Base-by-base conservation (phyloP, 2,329 filamentous ascomycete species). In the Clathrospora elynae region DNA sequence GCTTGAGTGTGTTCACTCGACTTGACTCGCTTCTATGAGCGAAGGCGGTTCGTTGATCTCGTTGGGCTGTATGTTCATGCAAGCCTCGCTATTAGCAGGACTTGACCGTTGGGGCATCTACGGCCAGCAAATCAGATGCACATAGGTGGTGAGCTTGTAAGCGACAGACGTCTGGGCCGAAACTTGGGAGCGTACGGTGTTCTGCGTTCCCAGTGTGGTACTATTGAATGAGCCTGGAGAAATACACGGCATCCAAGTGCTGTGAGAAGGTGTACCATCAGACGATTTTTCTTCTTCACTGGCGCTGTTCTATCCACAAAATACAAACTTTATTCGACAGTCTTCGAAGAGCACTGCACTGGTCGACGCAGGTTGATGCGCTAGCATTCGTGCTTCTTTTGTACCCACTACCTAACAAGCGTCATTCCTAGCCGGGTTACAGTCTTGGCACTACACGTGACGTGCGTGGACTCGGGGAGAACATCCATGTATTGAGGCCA, bases 1-100 rank as follows among this genome's bases (percentile, higher is more conserved):
- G 93, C 73, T 76, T 99, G 71, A 96, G 88, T 75, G 93, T 99
- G 64, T 99, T 99, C 72, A 99, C 93, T 54, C 84, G 92, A 68
- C 87, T 99, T 64, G 93, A 99, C 76, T 97, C 93, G 36, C 79
- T 99, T 50, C 85, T 99, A 70, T 99, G 82, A 75, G 53, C 29
- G 11, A 35, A 19, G 17, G 31, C 16, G 13, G 23, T 12, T 34
- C 6, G 32, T 24, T 19, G 16, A 14, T 30, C 13, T 28, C 18
- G 33, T 10, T 26, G 29, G 19, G 30, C 25, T 39, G 26, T 35
- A 30, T 32, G 22, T 31, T 31, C 22, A 26, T 13, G 46, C 35
- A 28, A 2, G 33, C 31, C 38, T 33, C 25, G 25, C 12, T 25
- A 46, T 33, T 42, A 35, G 48, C 51, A 44, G 49, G n/a, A 26